A percentile compares a stretch with the other conserved stretches of the same genome.
Evolutionary conservation across 2,329 filamentous ascomycete species (phyloP).

Genomic region (Cytospora paraplurivora): DNA sequence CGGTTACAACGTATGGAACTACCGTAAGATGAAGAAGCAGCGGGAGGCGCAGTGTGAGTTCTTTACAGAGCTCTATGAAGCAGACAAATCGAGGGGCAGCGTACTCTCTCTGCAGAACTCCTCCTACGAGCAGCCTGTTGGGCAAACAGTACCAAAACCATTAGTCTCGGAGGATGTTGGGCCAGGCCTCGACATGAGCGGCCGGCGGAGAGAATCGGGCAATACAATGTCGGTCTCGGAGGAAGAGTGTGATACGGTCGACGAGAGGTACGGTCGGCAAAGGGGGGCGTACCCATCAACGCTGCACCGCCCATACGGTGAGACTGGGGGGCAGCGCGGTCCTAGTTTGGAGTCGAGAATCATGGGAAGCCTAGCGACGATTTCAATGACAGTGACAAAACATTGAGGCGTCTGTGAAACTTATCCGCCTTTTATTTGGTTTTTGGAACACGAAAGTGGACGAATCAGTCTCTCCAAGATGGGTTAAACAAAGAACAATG

Average conservation of each 20-base stretch:
- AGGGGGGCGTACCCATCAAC: not conserved
- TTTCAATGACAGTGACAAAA: too few relatives aligned
- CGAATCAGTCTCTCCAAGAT: not conserved
- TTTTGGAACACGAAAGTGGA: not conserved
- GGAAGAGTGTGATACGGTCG: not conserved
- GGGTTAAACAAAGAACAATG: too few relatives aligned
- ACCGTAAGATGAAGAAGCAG: conserved; percentile 10
- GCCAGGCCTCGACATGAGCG: not conserved
- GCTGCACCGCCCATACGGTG: not conserved
- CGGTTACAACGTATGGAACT: conserved; percentile 27
- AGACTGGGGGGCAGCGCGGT: not conserved
- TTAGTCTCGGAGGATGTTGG: not conserved
- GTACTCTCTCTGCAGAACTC: not conserved
- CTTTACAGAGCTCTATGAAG: not conserved
- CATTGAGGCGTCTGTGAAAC: not conserved
- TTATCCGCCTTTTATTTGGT: not conserved
- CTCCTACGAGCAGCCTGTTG: not conserved
- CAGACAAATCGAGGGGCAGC: not conserved
- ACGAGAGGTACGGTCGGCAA: not conserved
- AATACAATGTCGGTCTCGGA: not conserved
- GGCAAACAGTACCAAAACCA: not conserved
- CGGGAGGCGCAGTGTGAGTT: not conserved
- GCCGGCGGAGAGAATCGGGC: not conserved
- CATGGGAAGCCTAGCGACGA: conserved; percentile 7
- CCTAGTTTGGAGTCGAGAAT: conserved; percentile 2